Evolutionary conservation across 495 filamentous ascomycete species (phyloP).

Genomic region (Penicillium coprophilum): DNA sequence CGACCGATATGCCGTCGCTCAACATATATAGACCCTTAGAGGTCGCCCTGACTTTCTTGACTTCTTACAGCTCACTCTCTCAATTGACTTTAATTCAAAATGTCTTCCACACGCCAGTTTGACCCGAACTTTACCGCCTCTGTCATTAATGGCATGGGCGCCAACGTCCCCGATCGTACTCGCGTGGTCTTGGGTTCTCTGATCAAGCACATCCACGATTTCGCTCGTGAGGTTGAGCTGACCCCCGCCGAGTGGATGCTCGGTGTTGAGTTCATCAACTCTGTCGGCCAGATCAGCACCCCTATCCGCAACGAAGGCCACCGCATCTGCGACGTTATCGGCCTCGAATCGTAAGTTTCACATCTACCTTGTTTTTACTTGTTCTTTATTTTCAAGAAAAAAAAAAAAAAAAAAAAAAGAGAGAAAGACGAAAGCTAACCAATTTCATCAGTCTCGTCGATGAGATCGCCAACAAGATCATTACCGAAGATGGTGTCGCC

Average conservation of each 20-base stretch:
- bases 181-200: conserved; percentile 63
- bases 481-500: conserved; percentile 64
- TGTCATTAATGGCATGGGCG: conserved; percentile 74
- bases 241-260: conserved; percentile 78
- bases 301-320: conserved; percentile 72
- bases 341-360: conserved; percentile 69
- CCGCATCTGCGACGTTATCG: conserved; percentile 74
- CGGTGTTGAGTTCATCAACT: conserved; percentile 63
- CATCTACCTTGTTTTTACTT: background rate
- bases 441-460: conserved; percentile 62
- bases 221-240: conserved; percentile 78
- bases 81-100: conserved; percentile 19
- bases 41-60: conserved; percentile 5
- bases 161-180: conserved; percentile 66
- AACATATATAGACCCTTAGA: conserved; percentile 24
- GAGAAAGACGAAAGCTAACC: background rate
- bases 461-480: conserved; percentile 79
- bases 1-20: conserved; percentile 31
- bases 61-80: background rate
- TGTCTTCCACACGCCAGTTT: conserved; percentile 48
- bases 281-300: conserved; percentile 54
- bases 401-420: background rate
- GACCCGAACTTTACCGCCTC: conserved; percentile 75
- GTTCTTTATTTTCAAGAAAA: background rate
- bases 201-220: conserved; percentile 79